phyloP scores from a whole-genome alignment of 164 flowering plant genomes.

The Tinospora cordifolia region DNA sequence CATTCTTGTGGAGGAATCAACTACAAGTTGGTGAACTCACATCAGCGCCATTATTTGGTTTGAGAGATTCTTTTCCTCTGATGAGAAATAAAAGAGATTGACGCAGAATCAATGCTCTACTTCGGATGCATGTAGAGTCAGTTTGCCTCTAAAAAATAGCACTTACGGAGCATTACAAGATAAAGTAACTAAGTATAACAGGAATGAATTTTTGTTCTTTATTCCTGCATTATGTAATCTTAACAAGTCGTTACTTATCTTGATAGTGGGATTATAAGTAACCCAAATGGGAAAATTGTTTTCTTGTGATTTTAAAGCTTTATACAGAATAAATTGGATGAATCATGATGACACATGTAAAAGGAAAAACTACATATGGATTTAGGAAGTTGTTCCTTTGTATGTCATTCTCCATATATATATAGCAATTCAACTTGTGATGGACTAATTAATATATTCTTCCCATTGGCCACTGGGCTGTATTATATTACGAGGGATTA shows the following conservation, averaged over 20 bases:
- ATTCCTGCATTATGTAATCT: not conserved
- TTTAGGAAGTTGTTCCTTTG: not conserved
- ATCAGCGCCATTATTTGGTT: not conserved
- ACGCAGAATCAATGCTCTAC: not conserved
- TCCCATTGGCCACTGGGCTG: not conserved
- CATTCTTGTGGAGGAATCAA: not conserved
- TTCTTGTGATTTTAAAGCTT: not conserved
- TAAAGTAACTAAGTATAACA: constrained; percentile 1
- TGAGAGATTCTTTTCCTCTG: not conserved
- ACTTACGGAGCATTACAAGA: not conserved
- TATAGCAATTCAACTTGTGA: not conserved
- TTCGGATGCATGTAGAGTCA: not conserved
- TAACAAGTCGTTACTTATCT: not conserved
- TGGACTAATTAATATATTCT: not conserved
- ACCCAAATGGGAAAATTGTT: not conserved
- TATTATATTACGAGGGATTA: not conserved
- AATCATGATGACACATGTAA: not conserved
- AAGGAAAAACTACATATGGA: not conserved
- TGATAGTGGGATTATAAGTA: too few species aligned
- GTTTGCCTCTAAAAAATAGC: not conserved
- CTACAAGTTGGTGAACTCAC: not conserved
- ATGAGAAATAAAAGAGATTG: not conserved
- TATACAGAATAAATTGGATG: not conserved
- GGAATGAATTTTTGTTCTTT: not conserved
- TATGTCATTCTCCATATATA: not conserved